A percentile compares a stretch with the other conserved stretches of the same genome.
Conservation (phyloP, 306 rosid species). For the Citrullus mucosospermus region DNA sequence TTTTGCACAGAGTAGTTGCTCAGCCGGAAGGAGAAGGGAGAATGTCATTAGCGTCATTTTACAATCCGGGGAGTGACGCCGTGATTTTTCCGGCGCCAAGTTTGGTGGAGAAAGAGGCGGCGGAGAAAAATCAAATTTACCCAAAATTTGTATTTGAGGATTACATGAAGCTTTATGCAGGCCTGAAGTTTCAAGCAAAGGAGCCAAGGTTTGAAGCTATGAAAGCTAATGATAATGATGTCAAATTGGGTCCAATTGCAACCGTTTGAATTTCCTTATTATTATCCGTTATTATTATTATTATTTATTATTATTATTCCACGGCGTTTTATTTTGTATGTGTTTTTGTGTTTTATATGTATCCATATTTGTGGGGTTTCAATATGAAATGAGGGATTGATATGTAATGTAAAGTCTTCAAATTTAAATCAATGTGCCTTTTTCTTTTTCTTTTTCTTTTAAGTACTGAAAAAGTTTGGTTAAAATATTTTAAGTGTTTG, state of each 20-base stretch:
- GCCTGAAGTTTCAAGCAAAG: constrained; percentile 62
- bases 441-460: too few relatives aligned
- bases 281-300: too few relatives aligned
- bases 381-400: too few relatives aligned
- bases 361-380: too few relatives aligned
- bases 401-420: too few relatives aligned
- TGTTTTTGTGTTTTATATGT: too few relatives aligned
- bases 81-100: constrained; percentile 67
- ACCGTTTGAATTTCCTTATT: constrained; percentile 3
- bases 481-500: too few relatives aligned
- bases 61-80: constrained; percentile 79
- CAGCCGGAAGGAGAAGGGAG: constrained; percentile 61
- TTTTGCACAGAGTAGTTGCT: constrained; percentile 73
- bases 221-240: constrained; percentile 27
- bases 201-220: constrained; percentile 87
- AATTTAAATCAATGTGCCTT: too few relatives aligned
- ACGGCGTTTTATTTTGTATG: too few relatives aligned
- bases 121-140: constrained; percentile 48
- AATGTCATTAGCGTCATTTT: constrained; percentile 90
- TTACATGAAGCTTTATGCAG: constrained; percentile 76
- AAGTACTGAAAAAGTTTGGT: too few relatives aligned
- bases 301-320: too few relatives aligned
- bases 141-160: constrained; percentile 86
- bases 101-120: constrained; percentile 50
- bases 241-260: constrained; percentile 43